Evolutionary conservation across 805 yeast genomes (phyloP), one percentile per base, ranked within the genome.

Genomic region (Clavispora carvajalis): DNA sequence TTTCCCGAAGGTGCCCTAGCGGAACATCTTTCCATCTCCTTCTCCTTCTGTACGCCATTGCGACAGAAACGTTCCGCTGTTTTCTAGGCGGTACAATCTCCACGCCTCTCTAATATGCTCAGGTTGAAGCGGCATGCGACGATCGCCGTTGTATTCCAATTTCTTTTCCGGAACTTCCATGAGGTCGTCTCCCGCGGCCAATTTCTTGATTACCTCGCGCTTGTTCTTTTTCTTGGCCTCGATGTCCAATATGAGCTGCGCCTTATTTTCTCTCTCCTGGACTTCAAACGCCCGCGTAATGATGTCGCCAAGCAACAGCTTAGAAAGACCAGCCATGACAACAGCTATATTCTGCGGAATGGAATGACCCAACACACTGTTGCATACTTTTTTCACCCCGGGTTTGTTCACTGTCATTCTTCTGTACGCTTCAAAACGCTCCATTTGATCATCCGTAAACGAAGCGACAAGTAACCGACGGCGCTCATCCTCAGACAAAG

Each of bases 71-170:
- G 79, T 73, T 3, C 80, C 74, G 23, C 82, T 80, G 38, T 74
- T 77, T 53, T 89, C 95, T 33, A 73, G 47, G 48, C 77, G 79
- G 49, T 81, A 84, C 36, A 84, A 59, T 50, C 95, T 69, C 91
- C 95, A 86, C 1, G 96, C 96, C 52, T 88, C 95, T 37, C 95
- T 64, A 22, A 90, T 72, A 55, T 90, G 95, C 45, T 85, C 89
- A 0, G 97, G 95, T 24, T 78, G 69, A 34, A 90, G 59, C 1
- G 96, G 96, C 36, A 71, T 71, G 30, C 66, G 57, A 13, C 59
- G 62, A 51, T 73, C 76, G 43, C 73, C 74, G 62, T 28, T 52
- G 60, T 11, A 63, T 58, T 47, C 62, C 61, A 34, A 55, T 44
- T 36, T 57, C 58, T 39, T 59, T 46, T 45, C 53, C 7, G 50